These are phyloP conservation scores for Suillus discolor DNA, from an alignment of 768 basidiomycete species.

Conservation along the genomic window DNA sequence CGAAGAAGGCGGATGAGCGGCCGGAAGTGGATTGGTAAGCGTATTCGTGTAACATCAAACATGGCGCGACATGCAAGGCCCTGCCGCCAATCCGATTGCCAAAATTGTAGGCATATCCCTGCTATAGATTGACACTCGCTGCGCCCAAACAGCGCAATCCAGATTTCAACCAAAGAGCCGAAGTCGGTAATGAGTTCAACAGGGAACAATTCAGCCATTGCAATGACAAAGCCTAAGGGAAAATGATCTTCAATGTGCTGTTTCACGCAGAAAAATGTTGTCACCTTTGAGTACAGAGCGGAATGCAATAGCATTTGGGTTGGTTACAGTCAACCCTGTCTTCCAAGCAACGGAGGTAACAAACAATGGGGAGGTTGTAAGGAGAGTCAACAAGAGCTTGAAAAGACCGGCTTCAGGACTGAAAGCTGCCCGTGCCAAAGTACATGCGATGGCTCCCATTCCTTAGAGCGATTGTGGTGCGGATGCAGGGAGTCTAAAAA, in stretches of 20 bases:
- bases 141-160: constrained; percentile 79
- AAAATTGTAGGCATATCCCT: constrained; percentile 79
- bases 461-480: constrained; percentile 48
- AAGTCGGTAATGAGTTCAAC: constrained; percentile 81
- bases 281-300: constrained; percentile 85
- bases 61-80: constrained; percentile 73
- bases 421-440: constrained; percentile 61
- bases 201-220: constrained; percentile 70
- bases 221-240: constrained; percentile 68
- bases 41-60: constrained; percentile 77
- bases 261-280: constrained; percentile 17
- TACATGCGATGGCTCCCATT: constrained; percentile 54
- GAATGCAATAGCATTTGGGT: constrained; percentile 78
- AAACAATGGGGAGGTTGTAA: constrained; percentile 75
- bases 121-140: constrained; percentile 63
- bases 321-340: constrained; percentile 65
- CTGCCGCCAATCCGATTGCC: constrained; percentile 75
- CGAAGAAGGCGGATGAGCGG: constrained; percentile 73
- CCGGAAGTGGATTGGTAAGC: constrained; percentile 80
- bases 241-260: constrained; percentile 10
- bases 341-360: constrained; percentile 74
- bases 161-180: constrained; percentile 69
- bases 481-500: constrained; percentile 59
- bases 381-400: constrained; percentile 52
- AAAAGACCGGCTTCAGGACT: constrained; percentile 63